Evolutionary conservation across 192 early-diverging fungal species (phyloP).

Genomic region (Entomortierella beljakovae): DNA sequence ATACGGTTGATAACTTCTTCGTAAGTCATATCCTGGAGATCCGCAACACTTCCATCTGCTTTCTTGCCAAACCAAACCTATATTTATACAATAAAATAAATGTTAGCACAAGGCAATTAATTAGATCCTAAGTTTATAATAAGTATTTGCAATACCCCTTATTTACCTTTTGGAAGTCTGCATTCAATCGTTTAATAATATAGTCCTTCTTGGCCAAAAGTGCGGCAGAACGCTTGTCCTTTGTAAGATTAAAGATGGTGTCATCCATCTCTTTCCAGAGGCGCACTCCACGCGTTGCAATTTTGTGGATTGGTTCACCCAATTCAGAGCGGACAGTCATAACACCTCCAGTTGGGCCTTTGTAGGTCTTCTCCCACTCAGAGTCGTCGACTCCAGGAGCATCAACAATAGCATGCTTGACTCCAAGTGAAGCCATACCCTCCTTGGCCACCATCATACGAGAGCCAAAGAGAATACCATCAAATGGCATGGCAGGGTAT

Average conservation of each 20-base stretch:
- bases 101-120: neutral
- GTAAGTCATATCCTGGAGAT: conserved; percentile 96
- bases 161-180: conserved; percentile 85
- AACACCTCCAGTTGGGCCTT: conserved; percentile 80
- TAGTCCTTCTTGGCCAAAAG: conserved; percentile 87
- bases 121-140: neutral
- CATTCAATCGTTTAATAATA: conserved; percentile 86
- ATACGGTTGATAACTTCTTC: conserved; percentile 85
- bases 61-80: conserved; percentile 93
- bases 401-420: conserved; percentile 89
- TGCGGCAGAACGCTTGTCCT: conserved; percentile 79
- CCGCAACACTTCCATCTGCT: conserved; percentile 75
- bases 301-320: conserved; percentile 94
- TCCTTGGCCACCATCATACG: conserved; percentile 96
- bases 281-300: conserved; percentile 84
- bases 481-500: conserved; percentile 94
- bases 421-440: conserved; percentile 76
- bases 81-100: neutral
- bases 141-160: neutral
- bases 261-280: conserved; percentile 87
- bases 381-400: conserved; percentile 83
- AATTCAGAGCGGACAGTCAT: conserved; percentile 89
- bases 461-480: conserved; percentile 96
- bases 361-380: conserved; percentile 89
- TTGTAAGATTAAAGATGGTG: conserved; percentile 83